Base-by-base conservation (phyloP, 2,329 filamentous ascomycete species). In the Trichoderma breve region DNA sequence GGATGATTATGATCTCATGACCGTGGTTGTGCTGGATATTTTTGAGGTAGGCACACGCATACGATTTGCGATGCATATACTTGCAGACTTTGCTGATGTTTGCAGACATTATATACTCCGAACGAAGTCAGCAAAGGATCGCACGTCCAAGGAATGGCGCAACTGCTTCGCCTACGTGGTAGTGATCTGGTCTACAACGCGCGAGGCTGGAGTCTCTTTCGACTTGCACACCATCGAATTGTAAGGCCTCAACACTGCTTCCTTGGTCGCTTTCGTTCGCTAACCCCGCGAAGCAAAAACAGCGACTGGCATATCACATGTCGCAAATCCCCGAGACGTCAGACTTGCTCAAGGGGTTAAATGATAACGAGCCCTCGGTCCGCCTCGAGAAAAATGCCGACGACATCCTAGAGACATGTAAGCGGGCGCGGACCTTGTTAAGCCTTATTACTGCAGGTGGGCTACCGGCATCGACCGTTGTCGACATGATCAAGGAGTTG, bases 1-100 rank as follows among this genome's bases (percentile, higher is more conserved):
- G 4, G 81, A 82, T 72, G 82, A 83, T 70, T 79, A 81, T 72
- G 79, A 82, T 61, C 74, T 84, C 18, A 83, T 84, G 82, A 79
- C 81, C 3, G 77, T 81, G 1, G 81, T 83, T 14, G 74, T 83
- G 24, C 73, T 84, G 14, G 82, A 83, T 62, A 77, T 83, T 2
- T 83, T 83, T 51, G 82, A 84, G 77, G 81, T 81, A 73, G 64
- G 34, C 14, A 36, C 34, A 36, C 34, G 61, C 63, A 36, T 26
- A 63, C 36, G 34, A 11, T 28, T 5, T 6, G n/a, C 24, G 8
- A 63, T n/a, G 18, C 8, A 14, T 34, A 26, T 30, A 26, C n/a
- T 30, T 30, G 14, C 34, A 15, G 34, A 36, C 14, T 36, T 36
- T 36, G 14, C 34, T 36, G 34, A 36, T 36, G 34, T 36, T 21